Base-by-base conservation (phyloP, 169 alveolate species). In the Plasmodium blacklocki region DNA sequence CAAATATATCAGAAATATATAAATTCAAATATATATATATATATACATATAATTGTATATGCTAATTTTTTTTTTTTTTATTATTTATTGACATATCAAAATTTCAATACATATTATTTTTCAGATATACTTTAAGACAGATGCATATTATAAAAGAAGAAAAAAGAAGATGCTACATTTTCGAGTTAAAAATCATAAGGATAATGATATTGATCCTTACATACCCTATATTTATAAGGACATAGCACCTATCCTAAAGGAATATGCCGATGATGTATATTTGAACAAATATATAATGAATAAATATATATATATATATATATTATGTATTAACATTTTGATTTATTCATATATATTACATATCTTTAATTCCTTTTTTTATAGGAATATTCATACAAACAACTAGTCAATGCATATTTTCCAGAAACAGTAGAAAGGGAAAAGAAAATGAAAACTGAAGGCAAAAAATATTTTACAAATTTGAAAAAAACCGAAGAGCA, bases 371-470 rank as follows among this genome's bases (percentile, higher is more conserved):
- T 39, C 47, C 9, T 4, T 39, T 39, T 39, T 39, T 39, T 49
- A 12, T 58, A 86, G 92, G 92, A 86, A 26, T 54, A 86, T 43
- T 86, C 92, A 3, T 86, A 86, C 67, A 86, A 86, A 73, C 67
- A 86, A 43, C 59, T 86, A 26, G 52, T 86, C 43, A 59, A 72
- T 72, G 85, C 88, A 18, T 86, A 86, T 7, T 71, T 86, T 29
- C 92, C 92, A 9, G 92, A 86, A 72, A 86, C 92, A 19, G 18
- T 60, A 9, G 92, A 86, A 72, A 59, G 92, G 19, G 92, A 86
- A 39, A 74, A 74, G 29, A 70, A 39, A 86, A 58, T 21, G 26
- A 86, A 86, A 60, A 32, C 39, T 45, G 63, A 86, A 62, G 58
- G 73, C 71, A 85, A 85, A 50, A 52, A 58, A 18, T 83, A 83